Base-by-base conservation (phyloP, 257 asterid genomes). In the Penstemon barbatus region DNA sequence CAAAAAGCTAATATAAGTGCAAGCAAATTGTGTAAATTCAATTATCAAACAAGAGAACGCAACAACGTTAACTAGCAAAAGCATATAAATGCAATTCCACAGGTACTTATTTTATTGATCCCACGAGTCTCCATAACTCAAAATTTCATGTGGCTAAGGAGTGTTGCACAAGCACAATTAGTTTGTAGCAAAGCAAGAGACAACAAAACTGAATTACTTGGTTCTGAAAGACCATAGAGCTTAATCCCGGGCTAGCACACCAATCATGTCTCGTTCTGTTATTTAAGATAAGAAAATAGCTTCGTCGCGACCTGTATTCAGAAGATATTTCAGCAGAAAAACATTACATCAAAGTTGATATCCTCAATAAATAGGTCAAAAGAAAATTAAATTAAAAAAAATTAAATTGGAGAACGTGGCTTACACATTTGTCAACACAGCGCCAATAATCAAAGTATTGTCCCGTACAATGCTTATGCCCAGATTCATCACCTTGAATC, bases 371-470 rank as follows among this genome's bases (percentile, higher is more conserved):
- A 36, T 38, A 48, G 38, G 13, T 41, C 3, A 59, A 59, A 4
- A 4, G 13, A 13, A 4, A 25, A 2, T n/a, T 7, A 12, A 11
- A 9, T n/a, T 4, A 8, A n/a, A 38, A 61, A 54, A 18, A 6
- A 12, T 3, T 2, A 15, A 40, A 43, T 5, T 12, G 55, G 48
- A 62, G 56, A 37, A 44, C 4, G 54, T 7, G 19, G 15, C 84
- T 76, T 79, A 82, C 86, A 8, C 86, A 82, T 69, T 73, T 82
- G 78, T 90, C 97, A 8, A 90, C 80, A 41, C 97, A 90, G 42
- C 82, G 89, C 90, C 94, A 88, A 49, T 86, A 88, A 74, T 90
- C 97, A 57, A 90, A 90, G 83, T 85, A 86, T 74, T 90, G 97
- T 49, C 97, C 97, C 0, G 97, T 88, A 67, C 97, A 90, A 74